These are phyloP conservation scores for Peronospora farinosa DNA, from an alignment of 352 stramenopile species.

Conservation along the genomic window DNA sequence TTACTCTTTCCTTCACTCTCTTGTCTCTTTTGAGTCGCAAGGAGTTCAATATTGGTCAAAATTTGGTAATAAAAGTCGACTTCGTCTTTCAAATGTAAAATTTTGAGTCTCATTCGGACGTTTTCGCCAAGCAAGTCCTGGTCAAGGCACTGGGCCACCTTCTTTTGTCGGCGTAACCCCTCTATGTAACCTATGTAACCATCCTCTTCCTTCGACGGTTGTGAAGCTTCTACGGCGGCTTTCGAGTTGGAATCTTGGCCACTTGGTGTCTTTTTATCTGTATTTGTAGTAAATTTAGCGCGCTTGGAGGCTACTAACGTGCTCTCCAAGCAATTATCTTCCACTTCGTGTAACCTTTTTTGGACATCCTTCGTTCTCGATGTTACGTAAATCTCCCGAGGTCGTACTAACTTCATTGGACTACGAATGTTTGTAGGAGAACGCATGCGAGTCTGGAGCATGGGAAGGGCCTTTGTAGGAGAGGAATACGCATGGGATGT, in stretches of 20 bases:
- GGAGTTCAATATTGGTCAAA: slow-evolving; percentile 37
- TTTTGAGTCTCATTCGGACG: slow-evolving; percentile 42
- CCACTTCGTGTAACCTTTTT: slow-evolving; percentile 21
- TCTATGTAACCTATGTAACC: slow-evolving; percentile 11
- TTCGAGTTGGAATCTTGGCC: neutral
- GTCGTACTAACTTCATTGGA: slow-evolving; percentile 19
- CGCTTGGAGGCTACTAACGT: slow-evolving; percentile 13
- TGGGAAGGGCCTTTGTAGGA: slow-evolving; percentile 3
- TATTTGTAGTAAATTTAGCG: slow-evolving; percentile 7
- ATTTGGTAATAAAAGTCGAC: slow-evolving; percentile 52
- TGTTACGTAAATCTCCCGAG: slow-evolving; percentile 13
- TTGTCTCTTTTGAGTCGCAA: slow-evolving; percentile 12
- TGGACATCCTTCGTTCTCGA: slow-evolving; percentile 17
- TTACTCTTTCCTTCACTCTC: slow-evolving; percentile 3
- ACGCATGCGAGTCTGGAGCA: slow-evolving; percentile 13
- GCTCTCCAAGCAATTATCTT: slow-evolving; percentile 2
- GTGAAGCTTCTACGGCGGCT: slow-evolving; percentile 8
- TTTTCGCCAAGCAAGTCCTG: slow-evolving; percentile 43
- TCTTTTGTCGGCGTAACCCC: slow-evolving; percentile 23
- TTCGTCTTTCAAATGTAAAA: slow-evolving; percentile 33
- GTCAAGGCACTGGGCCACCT: slow-evolving; percentile 34
- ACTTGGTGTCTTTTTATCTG: neutral
- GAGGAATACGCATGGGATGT: slow-evolving; percentile 16
- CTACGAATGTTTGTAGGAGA: slow-evolving; percentile 23
- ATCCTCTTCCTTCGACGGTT: slow-evolving; percentile 10